Percentiles rank a stretch among this genome's conserved stretches.
These are phyloP conservation scores for Polyporus tsugae DNA, from an alignment of 1,284 basidiomycete species.

Conservation along the genomic window DNA sequence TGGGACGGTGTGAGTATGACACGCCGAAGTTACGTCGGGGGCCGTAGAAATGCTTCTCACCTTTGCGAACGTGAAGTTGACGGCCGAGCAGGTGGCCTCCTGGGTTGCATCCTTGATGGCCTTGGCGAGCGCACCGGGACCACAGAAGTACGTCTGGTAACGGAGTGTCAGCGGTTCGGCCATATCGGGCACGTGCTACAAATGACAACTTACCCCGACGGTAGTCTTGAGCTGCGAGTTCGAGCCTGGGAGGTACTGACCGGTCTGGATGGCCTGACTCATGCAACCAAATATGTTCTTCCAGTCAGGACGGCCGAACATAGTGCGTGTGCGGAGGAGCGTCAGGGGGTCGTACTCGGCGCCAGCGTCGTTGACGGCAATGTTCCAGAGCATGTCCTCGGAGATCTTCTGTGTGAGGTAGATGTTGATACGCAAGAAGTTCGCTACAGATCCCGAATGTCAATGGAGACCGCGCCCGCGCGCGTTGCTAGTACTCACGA, in stretches of 20 bases:
- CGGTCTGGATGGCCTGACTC: slow-evolving; percentile 77
- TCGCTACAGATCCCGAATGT: slow-evolving; percentile 55
- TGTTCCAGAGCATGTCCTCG: slow-evolving; percentile 90
- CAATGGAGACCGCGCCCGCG: slow-evolving; percentile 11
- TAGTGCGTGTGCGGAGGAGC: slow-evolving; percentile 82
- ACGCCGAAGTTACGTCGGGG: background rate
- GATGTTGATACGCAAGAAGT: slow-evolving; percentile 90
- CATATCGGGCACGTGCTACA: slow-evolving; percentile 14
- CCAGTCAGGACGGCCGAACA: slow-evolving; percentile 91
- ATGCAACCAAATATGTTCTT: slow-evolving; percentile 78
- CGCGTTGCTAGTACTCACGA: slow-evolving; percentile 57
- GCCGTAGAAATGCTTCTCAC: slow-evolving; percentile 39
- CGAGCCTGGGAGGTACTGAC: slow-evolving; percentile 80
- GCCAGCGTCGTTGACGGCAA: slow-evolving; percentile 86
- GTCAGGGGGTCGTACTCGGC: slow-evolving; percentile 87
- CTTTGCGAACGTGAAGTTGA: slow-evolving; percentile 87
- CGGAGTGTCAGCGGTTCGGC: slow-evolving; percentile 23
- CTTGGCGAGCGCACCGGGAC: slow-evolving; percentile 76
- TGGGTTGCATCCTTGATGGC: slow-evolving; percentile 75
- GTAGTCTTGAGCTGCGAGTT: slow-evolving; percentile 82
- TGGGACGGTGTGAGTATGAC: slow-evolving; percentile 11
- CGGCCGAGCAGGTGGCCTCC: slow-evolving; percentile 58
- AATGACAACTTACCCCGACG: slow-evolving; percentile 68
- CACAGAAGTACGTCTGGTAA: slow-evolving; percentile 84
- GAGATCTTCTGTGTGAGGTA: slow-evolving; percentile 89